These are phyloP conservation scores for Westerdykella sp. DNA, from an alignment of 2,329 filamentous ascomycete species.

Conservation along the genomic window DNA sequence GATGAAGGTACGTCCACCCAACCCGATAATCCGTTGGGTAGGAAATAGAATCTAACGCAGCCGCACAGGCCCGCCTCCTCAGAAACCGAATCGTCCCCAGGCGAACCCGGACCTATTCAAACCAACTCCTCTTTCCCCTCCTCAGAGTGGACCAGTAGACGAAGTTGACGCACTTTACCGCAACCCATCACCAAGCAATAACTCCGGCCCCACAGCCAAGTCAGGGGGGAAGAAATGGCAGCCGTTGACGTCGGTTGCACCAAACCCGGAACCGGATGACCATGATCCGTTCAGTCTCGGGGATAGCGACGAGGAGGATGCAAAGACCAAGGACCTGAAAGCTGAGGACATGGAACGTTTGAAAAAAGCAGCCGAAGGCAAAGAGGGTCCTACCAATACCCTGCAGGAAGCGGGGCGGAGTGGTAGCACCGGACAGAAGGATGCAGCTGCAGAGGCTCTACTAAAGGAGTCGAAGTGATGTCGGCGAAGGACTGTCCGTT, in stretches of 20 bases:
- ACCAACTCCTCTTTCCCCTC: constrained; percentile 49
- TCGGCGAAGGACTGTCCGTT: background rate
- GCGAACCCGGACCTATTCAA: constrained; percentile 79
- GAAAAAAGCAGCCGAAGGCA: constrained; percentile 44
- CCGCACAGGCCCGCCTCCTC: constrained; percentile 43
- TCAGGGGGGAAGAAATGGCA: constrained; percentile 87
- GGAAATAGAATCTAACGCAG: constrained; percentile 1
- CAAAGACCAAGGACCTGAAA: constrained; percentile 58
- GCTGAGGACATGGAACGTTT: constrained; percentile 48
- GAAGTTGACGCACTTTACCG: constrained; percentile 70
- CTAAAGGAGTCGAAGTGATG: constrained; percentile 33
- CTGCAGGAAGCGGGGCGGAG: constrained; percentile 37
- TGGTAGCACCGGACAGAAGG: constrained; percentile 40
- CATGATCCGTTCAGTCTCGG: constrained; percentile 96
- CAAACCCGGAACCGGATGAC: constrained; percentile 70
- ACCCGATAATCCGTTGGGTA: background rate
- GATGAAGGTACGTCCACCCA: constrained; percentile 45
- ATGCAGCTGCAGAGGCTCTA: constrained; percentile 44
- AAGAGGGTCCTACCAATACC: constrained; percentile 20
- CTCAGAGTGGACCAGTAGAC: constrained; percentile 60
- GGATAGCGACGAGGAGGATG: constrained; percentile 84
- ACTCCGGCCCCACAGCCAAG: constrained; percentile 21
- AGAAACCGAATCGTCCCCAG: constrained; percentile 56
- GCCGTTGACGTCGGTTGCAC: constrained; percentile 78
- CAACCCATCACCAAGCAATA: constrained; percentile 32